Percentiles rank a stretch among this genome's conserved stretches.
These are phyloP conservation scores for Talaromyces verruculosus DNA, from an alignment of 2,329 filamentous ascomycete genomes.

Conservation along the genomic window DNA sequence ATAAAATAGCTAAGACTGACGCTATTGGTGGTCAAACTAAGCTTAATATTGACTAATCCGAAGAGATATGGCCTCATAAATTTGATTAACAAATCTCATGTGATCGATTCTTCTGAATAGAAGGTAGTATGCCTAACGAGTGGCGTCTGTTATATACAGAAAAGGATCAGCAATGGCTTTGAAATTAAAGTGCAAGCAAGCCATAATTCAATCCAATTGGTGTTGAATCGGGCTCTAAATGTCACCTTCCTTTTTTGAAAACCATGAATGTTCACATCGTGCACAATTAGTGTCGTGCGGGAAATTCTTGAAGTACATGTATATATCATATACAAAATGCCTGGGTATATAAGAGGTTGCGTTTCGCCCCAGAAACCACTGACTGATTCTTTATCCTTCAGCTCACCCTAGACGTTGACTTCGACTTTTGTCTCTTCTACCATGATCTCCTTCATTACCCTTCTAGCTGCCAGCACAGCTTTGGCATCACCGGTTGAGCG, in stretches of 20 bases:
- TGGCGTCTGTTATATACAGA: not conserved
- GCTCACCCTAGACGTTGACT: not conserved
- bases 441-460: slow-evolving; percentile 7
- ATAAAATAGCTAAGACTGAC: not conserved
- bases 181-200: not conserved
- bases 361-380: not conserved
- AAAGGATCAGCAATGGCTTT: not conserved
- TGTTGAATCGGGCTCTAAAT: not conserved
- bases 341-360: slow-evolving; percentile 4
- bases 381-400: not conserved
- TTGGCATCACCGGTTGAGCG: slow-evolving; percentile 7
- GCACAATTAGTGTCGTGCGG: not conserved
- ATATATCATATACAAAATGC: too few relatives aligned
- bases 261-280: not conserved
- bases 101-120: slow-evolving; percentile 3
- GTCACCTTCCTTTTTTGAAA: slow-evolving; percentile 14
- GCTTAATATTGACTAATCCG: slow-evolving; percentile 1
- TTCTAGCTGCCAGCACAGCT: slow-evolving; percentile 13
- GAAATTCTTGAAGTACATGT: too few relatives aligned
- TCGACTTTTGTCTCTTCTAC: not conserved
- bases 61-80: not conserved
- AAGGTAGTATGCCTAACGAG: slow-evolving; percentile 8
- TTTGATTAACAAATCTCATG: not conserved
- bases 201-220: not conserved
- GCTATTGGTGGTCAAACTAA: slow-evolving; percentile 1